Evolutionary conservation across 495 filamentous ascomycete genomes (phyloP), one percentile per base, ranked within the genome.

Genomic region (Cercophora newfieldiana): DNA sequence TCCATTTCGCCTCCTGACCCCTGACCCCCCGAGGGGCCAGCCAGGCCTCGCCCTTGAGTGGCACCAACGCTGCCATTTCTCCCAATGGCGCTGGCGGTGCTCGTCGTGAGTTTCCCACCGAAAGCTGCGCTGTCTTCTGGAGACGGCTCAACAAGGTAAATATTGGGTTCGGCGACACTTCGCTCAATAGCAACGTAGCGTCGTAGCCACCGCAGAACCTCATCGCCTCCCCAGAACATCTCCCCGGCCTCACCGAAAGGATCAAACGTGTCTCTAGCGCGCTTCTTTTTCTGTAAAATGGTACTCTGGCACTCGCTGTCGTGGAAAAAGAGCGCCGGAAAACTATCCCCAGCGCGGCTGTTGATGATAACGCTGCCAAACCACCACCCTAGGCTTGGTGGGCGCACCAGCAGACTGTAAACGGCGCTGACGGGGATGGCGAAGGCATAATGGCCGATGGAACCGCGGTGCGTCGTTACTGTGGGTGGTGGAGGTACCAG

Each of bases 221-320:
- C 95, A 71, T 99, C 95, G 3, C 96, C 95, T 53, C 95, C 96
- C 95, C 95, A 99, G 67, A 97, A 98, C 75, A 97, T 87, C 74
- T 88, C 85, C 0, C 94, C 93, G 56, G 86, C 85, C 60, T 92
- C 91, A 14, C 88, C 87, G 70, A 97, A 98, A 0, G 95, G 96
- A 70, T 97, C 93, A 69, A 99, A 97, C 49, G 77, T 90, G 22
- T 97, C 91, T 66, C 86, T 84, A 0, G 91, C 88, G 31, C 90
- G 80, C 73, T 88, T 91, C 83, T 93, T 96, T 78, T 94, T 92
- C 78, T 97, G 94, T 57, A 96, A 76, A 44, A 98, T 97, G 6
- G 95, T 99, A 51, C 89, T 93, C 76, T 97, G 91, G 77, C 95
- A 99, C 82, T 99, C 96, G 61, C 85, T 90, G 70, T 99, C 95